phyloP scores from a whole-genome alignment of 2,329 filamentous ascomycete species.

The Arthrocladium fulminans region DNA sequence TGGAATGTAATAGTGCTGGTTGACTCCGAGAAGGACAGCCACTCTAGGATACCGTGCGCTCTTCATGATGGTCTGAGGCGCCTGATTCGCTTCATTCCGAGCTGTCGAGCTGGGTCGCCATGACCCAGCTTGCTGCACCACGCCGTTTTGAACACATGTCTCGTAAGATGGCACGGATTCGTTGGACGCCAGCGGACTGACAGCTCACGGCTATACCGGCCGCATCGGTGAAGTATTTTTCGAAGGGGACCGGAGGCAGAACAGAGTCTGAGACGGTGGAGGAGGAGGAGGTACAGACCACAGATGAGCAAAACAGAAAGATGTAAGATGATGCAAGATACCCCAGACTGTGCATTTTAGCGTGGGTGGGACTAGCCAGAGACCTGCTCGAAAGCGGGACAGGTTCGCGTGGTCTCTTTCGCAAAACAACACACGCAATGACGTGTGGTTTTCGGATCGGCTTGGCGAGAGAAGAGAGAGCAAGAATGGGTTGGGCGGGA shows the following conservation, averaged over 20 bases:
- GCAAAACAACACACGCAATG: background rate
- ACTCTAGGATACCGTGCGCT: constrained; percentile 61
- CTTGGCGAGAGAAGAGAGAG: background rate
- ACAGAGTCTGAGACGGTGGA: background rate
- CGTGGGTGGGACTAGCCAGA: background rate
- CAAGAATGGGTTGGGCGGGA: background rate
- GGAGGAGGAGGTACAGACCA: background rate
- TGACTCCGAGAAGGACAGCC: constrained; percentile 67
- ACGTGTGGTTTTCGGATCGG: too few relatives aligned
- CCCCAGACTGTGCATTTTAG: constrained; percentile 3
- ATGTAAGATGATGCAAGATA: constrained; percentile 1
- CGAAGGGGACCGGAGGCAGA: background rate
- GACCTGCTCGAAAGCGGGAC: background rate
- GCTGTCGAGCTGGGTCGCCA: background rate
- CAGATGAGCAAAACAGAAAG: background rate
- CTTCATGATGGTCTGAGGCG: constrained; percentile 1
- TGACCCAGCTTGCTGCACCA: background rate
- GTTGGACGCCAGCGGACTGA: constrained; percentile 15
- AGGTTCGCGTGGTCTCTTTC: background rate
- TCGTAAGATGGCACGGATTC: constrained; percentile 14
- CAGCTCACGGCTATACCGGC: constrained; percentile 18
- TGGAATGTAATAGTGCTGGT: constrained; percentile 62
- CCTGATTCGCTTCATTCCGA: background rate
- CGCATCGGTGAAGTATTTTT: constrained; percentile 11
- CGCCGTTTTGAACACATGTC: background rate